Base-by-base conservation (phyloP, 192 early-diverging fungal genomes). In the Coemansia sp. region DNA sequence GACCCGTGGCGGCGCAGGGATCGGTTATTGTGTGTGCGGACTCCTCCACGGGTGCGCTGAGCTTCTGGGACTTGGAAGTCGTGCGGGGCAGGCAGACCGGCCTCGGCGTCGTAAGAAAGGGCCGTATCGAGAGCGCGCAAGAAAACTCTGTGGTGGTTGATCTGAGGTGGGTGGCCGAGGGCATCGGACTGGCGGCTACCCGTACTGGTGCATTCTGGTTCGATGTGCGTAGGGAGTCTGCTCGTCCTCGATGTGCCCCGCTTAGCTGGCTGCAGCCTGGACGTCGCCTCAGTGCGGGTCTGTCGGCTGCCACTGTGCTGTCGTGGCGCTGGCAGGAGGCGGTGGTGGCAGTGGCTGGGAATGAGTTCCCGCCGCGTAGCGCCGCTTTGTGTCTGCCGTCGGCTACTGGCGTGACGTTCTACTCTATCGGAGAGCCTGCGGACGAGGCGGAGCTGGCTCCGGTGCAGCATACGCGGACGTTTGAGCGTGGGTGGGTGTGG, bases 321-420 rank as follows among this genome's bases (percentile, higher is more conserved):
- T 74, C 79, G 27, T 82, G 79, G 79, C 79, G 79, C n/a, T 82
- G 79, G 79, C 52, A 66, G 12, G 71, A 69, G 38, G 65, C 79
- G 0, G 75, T 82, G 7, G 66, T 82, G 36, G 75, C 70, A 1
- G 38, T 42, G 9, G 65, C 54, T 22, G 42, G 49, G 11, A 18
- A n/a, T 42, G 16, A 1, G 2, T 63, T 63, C 2, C 74, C 74
- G n/a, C 79, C 79, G 15, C 13, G 34, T 2, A 16, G 24, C 4
- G 71, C 79, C 3, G 51, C 71, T 29, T 61, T 82, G 41, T 82
- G 79, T 18, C 20, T 82, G 38, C 79, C 79, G 3, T 73, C 71
- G 6, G 66, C 79, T 18, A 59, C 75, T 0, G 68, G 75, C 11
- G 36, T 68, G 64, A 33, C 72, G 8, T 82, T 77, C 43, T 74